Percentiles rank a stretch among this genome's conserved stretches.
Evolutionary conservation across 1,284 basidiomycete genomes (phyloP).

Genomic region (Microbotryum silenes-acaulis): DNA sequence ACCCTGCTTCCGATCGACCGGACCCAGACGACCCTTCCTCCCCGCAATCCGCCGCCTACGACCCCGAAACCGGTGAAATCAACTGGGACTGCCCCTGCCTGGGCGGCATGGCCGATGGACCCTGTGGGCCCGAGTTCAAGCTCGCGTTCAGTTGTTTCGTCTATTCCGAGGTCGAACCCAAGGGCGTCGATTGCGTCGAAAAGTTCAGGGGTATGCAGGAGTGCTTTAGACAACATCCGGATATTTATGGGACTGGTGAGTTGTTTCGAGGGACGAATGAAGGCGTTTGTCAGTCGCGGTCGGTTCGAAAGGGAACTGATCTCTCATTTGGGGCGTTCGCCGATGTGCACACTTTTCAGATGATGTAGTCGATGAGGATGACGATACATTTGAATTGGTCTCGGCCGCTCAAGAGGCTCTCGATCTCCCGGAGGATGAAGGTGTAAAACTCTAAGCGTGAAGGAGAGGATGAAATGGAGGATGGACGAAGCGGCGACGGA

Average conservation of each 20-base stretch:
- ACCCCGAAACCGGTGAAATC: constrained; percentile 93
- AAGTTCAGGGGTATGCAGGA: constrained; percentile 97
- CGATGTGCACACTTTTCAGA: too few relatives aligned
- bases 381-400: too few relatives aligned
- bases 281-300: too few relatives aligned
- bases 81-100: constrained; percentile 98
- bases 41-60: constrained; percentile 48
- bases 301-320: too few relatives aligned
- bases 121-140: constrained; percentile 88
- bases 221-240: constrained; percentile 93
- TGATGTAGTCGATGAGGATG: too few relatives aligned
- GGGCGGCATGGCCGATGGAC: constrained; percentile 96
- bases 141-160: constrained; percentile 97
- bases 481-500: too few relatives aligned
- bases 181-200: constrained; percentile 96
- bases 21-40: constrained; percentile 1
- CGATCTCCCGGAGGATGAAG: too few relatives aligned
- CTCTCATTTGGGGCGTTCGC: too few relatives aligned
- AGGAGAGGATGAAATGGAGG: too few relatives aligned
- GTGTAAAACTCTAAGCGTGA: too few relatives aligned
- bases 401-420: too few relatives aligned
- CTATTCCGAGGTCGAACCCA: constrained; percentile 87
- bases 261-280: constrained; percentile 4
- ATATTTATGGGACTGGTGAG: constrained; percentile 85
- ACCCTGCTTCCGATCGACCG: not conserved